phyloP scores from a whole-genome alignment of 352 stramenopile species.

The Bremia lactucae region DNA sequence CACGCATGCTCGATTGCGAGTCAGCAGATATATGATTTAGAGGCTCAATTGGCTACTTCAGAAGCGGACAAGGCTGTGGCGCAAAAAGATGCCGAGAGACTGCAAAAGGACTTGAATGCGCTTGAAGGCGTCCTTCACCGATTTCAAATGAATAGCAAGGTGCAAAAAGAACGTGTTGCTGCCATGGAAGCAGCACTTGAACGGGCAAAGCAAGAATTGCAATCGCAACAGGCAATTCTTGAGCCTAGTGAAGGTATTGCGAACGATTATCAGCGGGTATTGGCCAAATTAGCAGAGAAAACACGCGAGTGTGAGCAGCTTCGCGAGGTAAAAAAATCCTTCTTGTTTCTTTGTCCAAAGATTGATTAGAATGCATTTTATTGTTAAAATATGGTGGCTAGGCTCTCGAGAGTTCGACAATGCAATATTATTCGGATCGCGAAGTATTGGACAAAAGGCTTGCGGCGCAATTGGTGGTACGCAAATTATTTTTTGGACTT shows the following conservation, averaged over 20 bases:
- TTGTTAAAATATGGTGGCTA: slow-evolving; percentile 3
- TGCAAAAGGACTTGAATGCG: slow-evolving; percentile 41
- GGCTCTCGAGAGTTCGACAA: slow-evolving; percentile 48
- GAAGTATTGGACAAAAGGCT: slow-evolving; percentile 64
- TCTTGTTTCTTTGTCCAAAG: neutral
- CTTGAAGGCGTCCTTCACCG: slow-evolving; percentile 56
- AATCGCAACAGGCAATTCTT: slow-evolving; percentile 4
- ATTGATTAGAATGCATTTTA: neutral
- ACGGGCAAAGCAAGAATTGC: slow-evolving; percentile 14
- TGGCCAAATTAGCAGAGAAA: slow-evolving; percentile 46
- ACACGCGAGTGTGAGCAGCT: slow-evolving; percentile 60
- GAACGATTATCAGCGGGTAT: slow-evolving; percentile 44
- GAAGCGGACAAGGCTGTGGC: slow-evolving; percentile 58
- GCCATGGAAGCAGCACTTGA: slow-evolving; percentile 38
- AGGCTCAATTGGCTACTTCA: slow-evolving; percentile 33
- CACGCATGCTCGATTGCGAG: slow-evolving; percentile 40
- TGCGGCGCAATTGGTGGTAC: slow-evolving; percentile 56
- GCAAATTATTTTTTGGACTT: neutral
- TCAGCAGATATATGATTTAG: slow-evolving; percentile 53
- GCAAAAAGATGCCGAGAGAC: slow-evolving; percentile 39
- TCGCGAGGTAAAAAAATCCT: slow-evolving; percentile 42
- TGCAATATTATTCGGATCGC: slow-evolving; percentile 39
- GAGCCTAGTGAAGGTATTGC: slow-evolving; percentile 5
- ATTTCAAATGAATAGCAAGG: slow-evolving; percentile 51
- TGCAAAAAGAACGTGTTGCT: slow-evolving; percentile 32